Conservation (phyloP, 1,139 yeast genomes). For the Sugiyamaella xylanicola region DNA sequence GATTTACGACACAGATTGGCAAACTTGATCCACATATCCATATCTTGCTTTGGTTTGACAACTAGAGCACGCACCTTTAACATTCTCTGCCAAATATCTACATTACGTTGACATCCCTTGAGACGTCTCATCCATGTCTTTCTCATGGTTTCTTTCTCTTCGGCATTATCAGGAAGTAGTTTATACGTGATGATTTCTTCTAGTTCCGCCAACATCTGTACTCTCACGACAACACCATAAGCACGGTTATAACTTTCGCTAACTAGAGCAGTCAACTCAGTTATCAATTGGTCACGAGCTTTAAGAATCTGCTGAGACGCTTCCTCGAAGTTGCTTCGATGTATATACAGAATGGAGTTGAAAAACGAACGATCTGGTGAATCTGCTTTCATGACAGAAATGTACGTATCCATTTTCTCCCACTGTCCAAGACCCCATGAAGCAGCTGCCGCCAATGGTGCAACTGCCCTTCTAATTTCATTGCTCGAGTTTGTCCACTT, state of each 20-base stretch:
- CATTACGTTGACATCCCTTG: slow-evolving; percentile 92
- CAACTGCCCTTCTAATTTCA: slow-evolving; percentile 81
- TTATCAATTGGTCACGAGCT: slow-evolving; percentile 86
- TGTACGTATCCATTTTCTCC: slow-evolving; percentile 94
- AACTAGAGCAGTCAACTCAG: slow-evolving; percentile 91
- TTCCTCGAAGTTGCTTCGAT: slow-evolving; percentile 80
- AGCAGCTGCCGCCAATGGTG: slow-evolving; percentile 98
- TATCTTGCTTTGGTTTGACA: slow-evolving; percentile 91
- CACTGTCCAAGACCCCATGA: slow-evolving; percentile 99
- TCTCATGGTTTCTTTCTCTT: slow-evolving; percentile 74
- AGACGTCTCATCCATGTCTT: slow-evolving; percentile 93
- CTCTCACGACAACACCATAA: slow-evolving; percentile 92
- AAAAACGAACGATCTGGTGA: slow-evolving; percentile 95
- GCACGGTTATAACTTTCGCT: slow-evolving; percentile 97
- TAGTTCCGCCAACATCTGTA: slow-evolving; percentile 94
- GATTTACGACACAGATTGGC: slow-evolving; percentile 95
- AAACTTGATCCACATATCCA: slow-evolving; percentile 98
- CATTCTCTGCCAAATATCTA: slow-evolving; percentile 98
- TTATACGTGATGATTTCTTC: slow-evolving; percentile 94
- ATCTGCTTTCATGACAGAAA: slow-evolving; percentile 83
- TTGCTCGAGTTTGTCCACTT: slow-evolving; percentile 78
- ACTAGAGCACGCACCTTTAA: slow-evolving; percentile 91
- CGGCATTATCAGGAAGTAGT: slow-evolving; percentile 71
- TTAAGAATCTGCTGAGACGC: slow-evolving; percentile 76
- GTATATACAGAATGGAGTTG: slow-evolving; percentile 84